phyloP scores from a whole-genome alignment of 345 rosid species.

The Eucalyptus sideroxylon region DNA sequence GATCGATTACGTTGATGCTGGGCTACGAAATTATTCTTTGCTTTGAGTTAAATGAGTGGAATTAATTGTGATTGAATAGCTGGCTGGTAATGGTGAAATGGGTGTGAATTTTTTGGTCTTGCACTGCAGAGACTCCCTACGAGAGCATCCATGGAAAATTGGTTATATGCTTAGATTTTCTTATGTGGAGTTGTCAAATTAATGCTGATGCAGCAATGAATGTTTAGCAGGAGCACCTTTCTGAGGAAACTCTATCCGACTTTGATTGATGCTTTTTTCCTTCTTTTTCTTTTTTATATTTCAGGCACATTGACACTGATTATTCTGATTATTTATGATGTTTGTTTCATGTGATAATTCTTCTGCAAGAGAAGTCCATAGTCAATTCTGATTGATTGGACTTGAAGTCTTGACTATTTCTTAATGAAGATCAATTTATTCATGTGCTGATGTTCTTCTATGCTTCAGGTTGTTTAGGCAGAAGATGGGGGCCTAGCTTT shows the following conservation, averaged over 20 bases:
- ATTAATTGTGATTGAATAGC: not conserved
- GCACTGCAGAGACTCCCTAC: not conserved
- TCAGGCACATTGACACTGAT: not conserved
- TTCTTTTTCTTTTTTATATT: not conserved
- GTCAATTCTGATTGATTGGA: not conserved
- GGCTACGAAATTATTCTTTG: not conserved
- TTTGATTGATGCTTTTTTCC: not conserved
- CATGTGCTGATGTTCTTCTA: not conserved
- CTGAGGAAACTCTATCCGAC: not conserved
- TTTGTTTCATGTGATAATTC: not conserved
- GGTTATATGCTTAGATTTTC: not conserved
- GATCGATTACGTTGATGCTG: not conserved
- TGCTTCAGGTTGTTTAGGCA: constrained; percentile 89
- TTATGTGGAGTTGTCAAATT: not conserved
- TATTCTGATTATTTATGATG: not conserved
- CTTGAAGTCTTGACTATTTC: not conserved
- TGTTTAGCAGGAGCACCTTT: not conserved
- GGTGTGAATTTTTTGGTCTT: not conserved
- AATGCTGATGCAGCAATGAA: not conserved
- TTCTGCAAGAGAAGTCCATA: not conserved
- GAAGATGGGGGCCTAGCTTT: constrained; percentile 94
- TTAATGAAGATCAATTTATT: not conserved
- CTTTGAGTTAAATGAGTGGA: not conserved
- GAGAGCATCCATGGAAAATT: not conserved
- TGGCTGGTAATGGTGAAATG: not conserved